Evolutionary conservation across 768 basidiomycete genomes (phyloP), one percentile per base, ranked within the genome.

Genomic region (Boletus pseudo-olivaceus): DNA sequence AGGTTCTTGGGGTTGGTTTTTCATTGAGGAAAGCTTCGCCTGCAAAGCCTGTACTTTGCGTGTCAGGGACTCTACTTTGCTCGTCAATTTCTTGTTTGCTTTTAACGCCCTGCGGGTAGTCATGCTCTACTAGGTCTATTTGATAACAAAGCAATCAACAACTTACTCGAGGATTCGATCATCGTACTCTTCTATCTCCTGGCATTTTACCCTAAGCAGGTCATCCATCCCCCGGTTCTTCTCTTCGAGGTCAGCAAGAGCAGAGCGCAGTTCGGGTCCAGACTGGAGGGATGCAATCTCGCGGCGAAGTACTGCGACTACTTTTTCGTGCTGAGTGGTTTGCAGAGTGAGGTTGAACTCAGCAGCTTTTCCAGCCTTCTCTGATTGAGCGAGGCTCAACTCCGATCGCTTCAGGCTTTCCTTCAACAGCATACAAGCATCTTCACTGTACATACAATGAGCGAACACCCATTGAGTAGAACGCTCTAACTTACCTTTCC

Each of bases 131-230:
- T 27, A 45, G 33, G 38, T 34, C 40, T 49, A 27, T 60, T 46
- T 47, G 46, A 38, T 47, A 47, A 52, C 17, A 15, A 52, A 56
- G 20, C 17, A 23, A 9, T n/a, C 41, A 27, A 37, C 10, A 29
- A 58, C 57, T 60, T 71, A 92, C 90, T 86, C 87, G 55, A 92
- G 81, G 48, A 84, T 82, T 34, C 82, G 82, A 64, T 93, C 90
- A 61, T 93, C 90, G 52, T 92, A 88, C 61, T 87, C 88, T 64
- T 92, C 90, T 52, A 92, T 89, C 71, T 92, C 90, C 14, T 76
- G 68, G 55, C 85, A 88, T 68, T 90, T 92, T 40, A 70, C 74
- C 53, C 77, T 77, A 41, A 92, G 72, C 41, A 89, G 72, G 42
- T 83, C 82, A 60, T 92, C 90, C 84, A 90, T 85, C 66, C 90